phyloP scores from a whole-genome alignment of 805 yeast genomes.

The Jamesozyma hellenica region DNA sequence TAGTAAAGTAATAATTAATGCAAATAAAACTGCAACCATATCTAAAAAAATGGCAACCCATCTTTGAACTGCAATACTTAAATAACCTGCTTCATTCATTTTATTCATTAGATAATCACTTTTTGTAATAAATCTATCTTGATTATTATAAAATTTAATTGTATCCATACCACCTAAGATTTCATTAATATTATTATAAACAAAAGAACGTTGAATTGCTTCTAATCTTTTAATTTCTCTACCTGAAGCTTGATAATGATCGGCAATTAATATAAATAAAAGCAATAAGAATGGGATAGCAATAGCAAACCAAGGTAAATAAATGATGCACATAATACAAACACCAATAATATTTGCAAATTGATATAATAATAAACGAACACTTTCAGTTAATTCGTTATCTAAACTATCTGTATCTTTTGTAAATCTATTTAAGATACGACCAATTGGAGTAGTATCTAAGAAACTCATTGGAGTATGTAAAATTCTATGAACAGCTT shows the following conservation, averaged over 20 bases:
- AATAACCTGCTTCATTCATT: slow-evolving; percentile 42
- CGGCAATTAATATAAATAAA: slow-evolving; percentile 35
- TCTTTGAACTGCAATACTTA: slow-evolving; percentile 48
- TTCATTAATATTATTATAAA: slow-evolving; percentile 43
- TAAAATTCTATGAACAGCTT: slow-evolving; percentile 50
- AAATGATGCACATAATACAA: slow-evolving; percentile 56
- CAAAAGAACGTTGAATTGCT: slow-evolving; percentile 42
- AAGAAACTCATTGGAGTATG: slow-evolving; percentile 76
- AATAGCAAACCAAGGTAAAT: slow-evolving; percentile 70
- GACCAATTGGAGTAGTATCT: slow-evolving; percentile 82
- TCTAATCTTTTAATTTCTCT: slow-evolving; percentile 45
- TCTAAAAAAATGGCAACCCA: slow-evolving; percentile 52
- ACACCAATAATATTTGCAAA: slow-evolving; percentile 52
- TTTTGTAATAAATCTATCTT: slow-evolving; percentile 32
- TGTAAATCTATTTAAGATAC: slow-evolving; percentile 77
- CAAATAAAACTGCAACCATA: slow-evolving; percentile 38
- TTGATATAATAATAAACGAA: slow-evolving; percentile 50
- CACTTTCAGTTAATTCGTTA: slow-evolving; percentile 63
- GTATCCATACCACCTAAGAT: slow-evolving; percentile 40
- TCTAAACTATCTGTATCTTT: slow-evolving; percentile 82
- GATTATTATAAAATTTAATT: slow-evolving; percentile 35
- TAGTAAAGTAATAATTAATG: slow-evolving; percentile 43
- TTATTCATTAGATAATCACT: slow-evolving; percentile 43
- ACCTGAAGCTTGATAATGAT: slow-evolving; percentile 40
- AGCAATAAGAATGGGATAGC: slow-evolving; percentile 49